Conservation (phyloP, 495 filamentous ascomycete species). For the Jackrogersella multiformis region DNA sequence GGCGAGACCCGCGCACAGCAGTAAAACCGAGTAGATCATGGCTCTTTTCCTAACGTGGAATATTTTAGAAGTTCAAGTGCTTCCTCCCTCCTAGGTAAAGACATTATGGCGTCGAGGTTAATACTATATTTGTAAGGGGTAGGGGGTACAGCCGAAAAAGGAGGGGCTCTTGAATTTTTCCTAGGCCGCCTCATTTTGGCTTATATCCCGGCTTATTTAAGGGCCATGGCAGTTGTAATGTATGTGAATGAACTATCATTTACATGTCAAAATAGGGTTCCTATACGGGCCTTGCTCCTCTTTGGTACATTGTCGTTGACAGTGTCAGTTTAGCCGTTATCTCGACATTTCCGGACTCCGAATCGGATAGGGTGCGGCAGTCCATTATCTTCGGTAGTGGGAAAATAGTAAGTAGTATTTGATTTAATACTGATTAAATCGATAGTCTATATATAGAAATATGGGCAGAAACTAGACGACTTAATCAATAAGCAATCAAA, state of each 20-base stretch:
- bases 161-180: constrained; percentile 34
- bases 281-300: constrained; percentile 7
- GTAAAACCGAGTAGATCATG: constrained; percentile 27
- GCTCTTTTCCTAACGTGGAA: not conserved
- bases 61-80: not conserved
- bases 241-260: constrained; percentile 7
- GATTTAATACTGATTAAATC: not conserved
- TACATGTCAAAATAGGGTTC: not conserved
- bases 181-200: constrained; percentile 36
- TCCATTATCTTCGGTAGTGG: constrained; percentile 13
- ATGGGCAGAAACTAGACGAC: not conserved
- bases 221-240: constrained; percentile 26
- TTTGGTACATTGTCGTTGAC: not conserved
- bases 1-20: constrained; percentile 29
- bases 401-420: not conserved
- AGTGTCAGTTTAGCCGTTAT: constrained; percentile 42
- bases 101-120: not conserved
- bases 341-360: constrained; percentile 26
- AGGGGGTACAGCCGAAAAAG: constrained; percentile 22
- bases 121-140: constrained; percentile 33
- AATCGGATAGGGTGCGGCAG: constrained; percentile 21
- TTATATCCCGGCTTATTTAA: constrained; percentile 42
- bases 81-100: not conserved
- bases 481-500: not conserved
- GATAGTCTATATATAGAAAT: not conserved